Evolutionary conservation across 345 rosid species (phyloP).

Genomic region (Theobroma cacao): DNA sequence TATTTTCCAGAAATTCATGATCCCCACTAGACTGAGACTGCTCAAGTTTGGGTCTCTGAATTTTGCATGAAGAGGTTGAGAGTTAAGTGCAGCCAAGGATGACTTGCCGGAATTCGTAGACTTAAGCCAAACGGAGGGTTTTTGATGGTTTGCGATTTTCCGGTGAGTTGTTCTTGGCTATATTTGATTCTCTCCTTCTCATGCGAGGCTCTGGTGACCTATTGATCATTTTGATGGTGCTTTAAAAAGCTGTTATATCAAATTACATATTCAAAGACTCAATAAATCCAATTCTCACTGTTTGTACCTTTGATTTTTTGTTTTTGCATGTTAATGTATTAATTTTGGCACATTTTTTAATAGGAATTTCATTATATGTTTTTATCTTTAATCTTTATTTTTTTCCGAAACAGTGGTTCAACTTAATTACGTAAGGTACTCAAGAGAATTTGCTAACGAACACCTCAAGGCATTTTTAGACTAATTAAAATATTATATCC

Average conservation of each 20-base stretch:
- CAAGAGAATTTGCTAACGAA: too few relatives aligned
- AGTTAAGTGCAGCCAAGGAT: constrained; percentile 64
- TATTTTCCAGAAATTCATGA: not conserved
- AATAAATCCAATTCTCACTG: not conserved
- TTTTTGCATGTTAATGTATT: too few relatives aligned
- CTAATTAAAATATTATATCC: too few relatives aligned
- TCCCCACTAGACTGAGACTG: not conserved
- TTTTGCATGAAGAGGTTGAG: constrained; percentile 27
- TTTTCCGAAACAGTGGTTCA: too few relatives aligned
- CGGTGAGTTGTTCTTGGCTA: constrained; percentile 64
- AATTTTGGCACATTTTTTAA: too few relatives aligned
- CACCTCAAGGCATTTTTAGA: too few relatives aligned
- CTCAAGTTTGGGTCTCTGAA: not conserved
- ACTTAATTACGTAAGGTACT: too few relatives aligned
- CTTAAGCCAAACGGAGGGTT: too few relatives aligned
- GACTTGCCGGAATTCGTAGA: constrained; percentile 45
- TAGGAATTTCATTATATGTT: too few relatives aligned
- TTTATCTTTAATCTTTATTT: too few relatives aligned
- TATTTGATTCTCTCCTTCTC: constrained; percentile 48
- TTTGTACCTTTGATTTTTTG: too few relatives aligned
- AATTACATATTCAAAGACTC: not conserved
- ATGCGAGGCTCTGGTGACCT: constrained; percentile 19
- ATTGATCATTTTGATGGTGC: not conserved
- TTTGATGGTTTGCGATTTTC: not conserved
- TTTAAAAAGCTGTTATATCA: not conserved